Evolutionary conservation across 2,329 filamentous ascomycete genomes (phyloP), one percentile per base, ranked within the genome.

Genomic region (Talaromyces sp.): DNA sequence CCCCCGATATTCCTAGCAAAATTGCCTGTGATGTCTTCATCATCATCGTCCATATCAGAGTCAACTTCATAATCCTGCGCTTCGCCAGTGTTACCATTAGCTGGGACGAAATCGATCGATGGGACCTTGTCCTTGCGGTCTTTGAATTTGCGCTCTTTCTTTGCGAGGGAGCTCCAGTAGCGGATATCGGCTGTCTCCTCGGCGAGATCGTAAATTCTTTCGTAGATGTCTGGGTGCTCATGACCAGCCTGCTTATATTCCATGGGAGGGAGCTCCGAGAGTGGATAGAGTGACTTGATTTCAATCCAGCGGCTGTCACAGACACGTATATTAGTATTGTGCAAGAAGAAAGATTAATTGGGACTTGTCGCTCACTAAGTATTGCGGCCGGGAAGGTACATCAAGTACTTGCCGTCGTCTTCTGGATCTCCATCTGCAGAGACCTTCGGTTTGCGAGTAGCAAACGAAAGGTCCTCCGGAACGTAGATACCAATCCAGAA

Each of bases 301-400:
- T 68, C 62, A 5, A 66, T n/a, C 63, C 54, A 63, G 41, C 49
- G 43, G 47, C 67, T 68, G 16, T 4, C 57, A n/a, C 39, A 35
- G 33, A 56, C 39, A 56, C 11, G 8, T 37, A n/a, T 16, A 9
- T 22, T 14, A 37, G 52, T 7, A 11, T 9, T 54, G 22, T 50
- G 24, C 13, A 31, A 52, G 27, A 11, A 31, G 7, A n/a, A 52
- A 33, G 27, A 33, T 8, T n/a, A 52, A 31, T 11, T 31, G 8
- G 49, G 16, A 33, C 10, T 27, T 19, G 14, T 33, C 5, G 24
- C 63, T 64, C 47, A 64, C 63, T 16, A 64, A 16, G 9, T 31
- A 35, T 65, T 65, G 31, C 62, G 35, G 14, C 65, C 60, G 0
- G 67, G 67, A 6, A 68, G 24, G 24, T 67, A 68, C 19, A 68